Evolutionary conservation across 306 rosid species (phyloP).

Genomic region (Fragaria iinumae): DNA sequence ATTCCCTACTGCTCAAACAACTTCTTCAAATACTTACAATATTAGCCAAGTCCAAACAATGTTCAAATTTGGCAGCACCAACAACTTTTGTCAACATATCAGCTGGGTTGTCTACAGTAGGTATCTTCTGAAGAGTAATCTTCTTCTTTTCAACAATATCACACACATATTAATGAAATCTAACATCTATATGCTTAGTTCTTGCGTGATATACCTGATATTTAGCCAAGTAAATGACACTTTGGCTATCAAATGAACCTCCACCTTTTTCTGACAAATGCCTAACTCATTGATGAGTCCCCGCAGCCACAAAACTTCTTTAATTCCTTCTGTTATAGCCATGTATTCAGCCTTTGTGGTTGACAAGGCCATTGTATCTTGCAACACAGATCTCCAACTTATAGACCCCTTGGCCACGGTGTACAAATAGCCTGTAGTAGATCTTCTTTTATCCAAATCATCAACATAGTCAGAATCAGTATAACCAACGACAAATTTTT

Average conservation of each 20-base stretch:
- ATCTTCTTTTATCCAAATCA: no score
- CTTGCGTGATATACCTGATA: background rate
- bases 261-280: background rate
- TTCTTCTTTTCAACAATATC: background rate
- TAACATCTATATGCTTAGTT: background rate
- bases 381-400: no score
- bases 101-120: background rate
- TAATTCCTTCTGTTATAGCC: background rate
- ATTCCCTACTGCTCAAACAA: background rate
- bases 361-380: no score
- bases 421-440: no score
- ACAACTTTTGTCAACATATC: background rate
- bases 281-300: background rate
- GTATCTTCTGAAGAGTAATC: background rate
- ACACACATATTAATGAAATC: background rate
- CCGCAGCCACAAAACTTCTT: background rate
- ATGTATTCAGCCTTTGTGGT: background rate
- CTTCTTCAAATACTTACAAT: background rate
- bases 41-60: background rate
- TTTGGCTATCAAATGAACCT: slow-evolving; percentile 3
- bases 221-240: background rate
- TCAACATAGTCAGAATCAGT: no score
- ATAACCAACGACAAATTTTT: no score
- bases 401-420: no score
- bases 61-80: background rate